A percentile compares a stretch with the other conserved stretches of the same genome.
phyloP scores from a whole-genome alignment of 2,329 filamentous ascomycete species.

The Tolypocladium tropicale region DNA sequence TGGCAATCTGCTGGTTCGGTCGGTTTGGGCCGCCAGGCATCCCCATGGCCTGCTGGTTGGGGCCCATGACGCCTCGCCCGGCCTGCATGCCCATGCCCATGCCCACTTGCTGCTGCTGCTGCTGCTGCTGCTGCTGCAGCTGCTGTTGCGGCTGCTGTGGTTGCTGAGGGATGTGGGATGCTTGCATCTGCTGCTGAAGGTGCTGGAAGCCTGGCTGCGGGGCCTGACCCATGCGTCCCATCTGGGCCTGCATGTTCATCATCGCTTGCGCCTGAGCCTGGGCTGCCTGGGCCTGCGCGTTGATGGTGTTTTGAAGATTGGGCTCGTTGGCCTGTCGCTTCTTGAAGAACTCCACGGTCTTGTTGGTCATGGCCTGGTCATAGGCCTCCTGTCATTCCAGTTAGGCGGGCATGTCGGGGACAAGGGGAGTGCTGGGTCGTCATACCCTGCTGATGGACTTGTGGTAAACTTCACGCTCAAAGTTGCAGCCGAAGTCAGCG shows the following conservation, averaged over 20 bases:
- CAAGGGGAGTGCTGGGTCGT: neutral
- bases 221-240: slow-evolving; percentile 39
- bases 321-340: slow-evolving; percentile 41
- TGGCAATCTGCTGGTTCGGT: slow-evolving; percentile 14
- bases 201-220: slow-evolving; percentile 46
- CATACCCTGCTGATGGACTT: slow-evolving; percentile 38
- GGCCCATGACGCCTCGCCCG: slow-evolving; percentile 28
- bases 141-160: slow-evolving; percentile 13
- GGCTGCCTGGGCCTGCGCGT: slow-evolving; percentile 28
- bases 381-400: slow-evolving; percentile 32
- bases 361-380: slow-evolving; percentile 34
- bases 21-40: slow-evolving; percentile 26
- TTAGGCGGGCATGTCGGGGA: slow-evolving; percentile 7
- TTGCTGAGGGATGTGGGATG: slow-evolving; percentile 36
- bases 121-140: slow-evolving; percentile 13
- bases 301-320: slow-evolving; percentile 39
- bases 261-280: slow-evolving; percentile 34
- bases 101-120: slow-evolving; percentile 24
- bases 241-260: slow-evolving; percentile 43
- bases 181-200: slow-evolving; percentile 49
- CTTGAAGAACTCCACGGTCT: slow-evolving; percentile 37
- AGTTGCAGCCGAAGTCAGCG: slow-evolving; percentile 29
- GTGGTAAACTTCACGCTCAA: slow-evolving; percentile 37
- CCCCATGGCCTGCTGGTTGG: slow-evolving; percentile 27
- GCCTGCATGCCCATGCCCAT: slow-evolving; percentile 28